Evolutionary conservation across 2,329 filamentous ascomycete genomes (phyloP), one percentile per base, ranked within the genome.

Genomic region (Rutstroemia sp.): DNA sequence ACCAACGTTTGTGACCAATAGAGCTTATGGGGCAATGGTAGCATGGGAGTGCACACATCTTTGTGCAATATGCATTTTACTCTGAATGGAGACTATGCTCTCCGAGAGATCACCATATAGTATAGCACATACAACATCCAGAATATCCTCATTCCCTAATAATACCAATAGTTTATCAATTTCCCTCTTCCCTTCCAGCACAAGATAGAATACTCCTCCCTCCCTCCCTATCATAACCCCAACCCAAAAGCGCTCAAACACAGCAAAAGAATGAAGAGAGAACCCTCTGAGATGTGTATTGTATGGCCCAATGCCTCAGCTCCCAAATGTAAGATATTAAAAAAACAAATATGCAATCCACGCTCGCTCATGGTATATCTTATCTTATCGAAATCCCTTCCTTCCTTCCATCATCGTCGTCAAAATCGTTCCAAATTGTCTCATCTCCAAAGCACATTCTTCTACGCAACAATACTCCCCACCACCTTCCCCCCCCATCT

Each of bases 401-500:
- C 19, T 19, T 19, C 19, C 19, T 19, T 19, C 19, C 19, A 19
- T 17, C 19, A 19, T 17, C 17, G 23, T 44, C 9, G n/a, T 23
- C 16, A 21, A 44, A 23, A 44, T 44, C 40, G 21, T 44, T 16
- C 19, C 21, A 16, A 6, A 14, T 47, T 12, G 16, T 23, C 44
- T 27, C 23, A 30, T 27, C 19, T n/a, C 19, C 42, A 30, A 5
- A 4, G 7, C 12, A 7, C 10, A 10, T 46, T 21, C 30, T 39
- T 21, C 19, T 39, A 65, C 49, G 65, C 63, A 60, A 65, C 63
- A 47, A 67, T 57, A 42, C 61, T 63, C 54, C 61, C 62, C 8
- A 60, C 62, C 16, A 60, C 62, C 3, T 63, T 62, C 12, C 64
- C 65, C 5, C 65, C 64, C 67, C 67, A 68, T 30, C 62, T 65